Conservation (phyloP, 495 filamentous ascomycete genomes). For the Lepidopterella palustris region DNA sequence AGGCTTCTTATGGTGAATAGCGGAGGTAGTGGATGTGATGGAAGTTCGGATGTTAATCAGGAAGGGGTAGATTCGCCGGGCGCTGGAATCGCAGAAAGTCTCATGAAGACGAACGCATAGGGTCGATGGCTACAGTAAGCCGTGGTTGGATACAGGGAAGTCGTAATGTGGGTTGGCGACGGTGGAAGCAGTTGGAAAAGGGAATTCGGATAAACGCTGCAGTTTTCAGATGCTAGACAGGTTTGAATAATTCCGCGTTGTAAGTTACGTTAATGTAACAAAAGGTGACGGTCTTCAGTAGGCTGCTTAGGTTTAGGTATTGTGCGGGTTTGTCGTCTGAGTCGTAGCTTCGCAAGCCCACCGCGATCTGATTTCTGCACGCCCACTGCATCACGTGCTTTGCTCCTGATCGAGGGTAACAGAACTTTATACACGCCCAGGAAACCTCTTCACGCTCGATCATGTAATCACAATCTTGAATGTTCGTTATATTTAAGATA, state of each 20-base stretch:
- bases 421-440: too few species aligned
- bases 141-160: neutral
- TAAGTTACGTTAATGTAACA: too few species aligned
- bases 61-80: neutral
- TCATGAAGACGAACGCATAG: neutral
- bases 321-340: neutral
- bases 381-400: neutral
- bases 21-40: neutral
- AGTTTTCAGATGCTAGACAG: neutral
- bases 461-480: too few species aligned
- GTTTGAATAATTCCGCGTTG: neutral
- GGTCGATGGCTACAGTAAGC: neutral
- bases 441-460: too few species aligned
- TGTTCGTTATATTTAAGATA: too few species aligned
- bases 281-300: too few species aligned
- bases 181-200: neutral
- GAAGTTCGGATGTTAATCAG: neutral
- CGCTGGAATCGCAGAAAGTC: neutral
- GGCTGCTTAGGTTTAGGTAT: too few species aligned
- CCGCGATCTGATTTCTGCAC: neutral
- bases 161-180: neutral
- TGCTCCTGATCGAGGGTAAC: neutral
- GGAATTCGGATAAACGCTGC: neutral
- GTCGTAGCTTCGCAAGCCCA: neutral
- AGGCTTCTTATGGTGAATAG: neutral